phyloP scores from a whole-genome alignment of 176 grass and related monocot genomes.

The Aegilops umbellulata region DNA sequence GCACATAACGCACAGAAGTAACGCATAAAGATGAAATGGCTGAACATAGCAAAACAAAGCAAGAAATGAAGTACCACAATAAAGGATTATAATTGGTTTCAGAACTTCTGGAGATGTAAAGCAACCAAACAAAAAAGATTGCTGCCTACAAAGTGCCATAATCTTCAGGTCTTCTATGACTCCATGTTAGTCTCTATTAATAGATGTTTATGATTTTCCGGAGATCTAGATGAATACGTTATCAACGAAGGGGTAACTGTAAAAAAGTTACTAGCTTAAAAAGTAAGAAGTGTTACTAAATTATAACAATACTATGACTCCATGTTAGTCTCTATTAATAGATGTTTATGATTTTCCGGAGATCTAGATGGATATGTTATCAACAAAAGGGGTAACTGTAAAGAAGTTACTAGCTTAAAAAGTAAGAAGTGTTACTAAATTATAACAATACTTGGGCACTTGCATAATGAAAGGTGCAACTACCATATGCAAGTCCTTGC shows the following conservation, averaged over 20 bases:
- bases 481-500: not conserved
- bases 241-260: not conserved
- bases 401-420: not conserved
- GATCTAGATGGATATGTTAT: not conserved
- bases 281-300: not conserved
- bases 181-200: not conserved
- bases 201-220: not conserved
- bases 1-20: conserved; percentile 31
- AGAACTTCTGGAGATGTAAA: not conserved
- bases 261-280: not conserved
- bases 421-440: not conserved
- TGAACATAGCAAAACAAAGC: not conserved
- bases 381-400: not conserved
- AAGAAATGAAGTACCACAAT: not conserved
- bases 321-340: conserved; percentile 8
- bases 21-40: conserved; percentile 9
- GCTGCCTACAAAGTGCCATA: not conserved
- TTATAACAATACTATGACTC: not conserved
- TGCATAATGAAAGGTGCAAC: not conserved
- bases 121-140: not conserved
- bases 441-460: not conserved
- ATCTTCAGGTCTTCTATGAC: not conserved
- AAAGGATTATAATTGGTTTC: not conserved
- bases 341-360: not conserved
- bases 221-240: not conserved